Evolutionary conservation across 2,329 filamentous ascomycete genomes (phyloP), one percentile per base, ranked within the genome.

Genomic region (Aphanoascus verrucosus): DNA sequence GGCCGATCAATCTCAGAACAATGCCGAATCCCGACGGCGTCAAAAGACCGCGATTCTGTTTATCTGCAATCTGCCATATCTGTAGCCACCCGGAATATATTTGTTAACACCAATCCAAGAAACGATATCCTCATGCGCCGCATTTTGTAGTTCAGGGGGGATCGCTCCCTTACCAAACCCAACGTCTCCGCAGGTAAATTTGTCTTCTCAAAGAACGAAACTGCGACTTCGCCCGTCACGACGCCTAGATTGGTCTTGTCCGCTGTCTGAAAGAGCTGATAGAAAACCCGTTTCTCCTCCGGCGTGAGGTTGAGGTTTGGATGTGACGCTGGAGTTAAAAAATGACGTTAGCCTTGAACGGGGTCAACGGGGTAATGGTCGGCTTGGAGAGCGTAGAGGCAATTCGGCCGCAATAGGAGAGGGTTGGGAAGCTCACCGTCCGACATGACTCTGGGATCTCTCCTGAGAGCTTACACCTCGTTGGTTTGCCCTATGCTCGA

Each of bases 11-110:
- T 64, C 93, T 82, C 66, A 98, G 73, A 55, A 94, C 93, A 67
- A 95, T 81, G 57, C 90, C 88, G 72, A 98, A 98, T 67, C 91
- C 93, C 41, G 89, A 82, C 17, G 89, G 89, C 34, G 90, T 96
- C 61, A 98, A 76, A 61, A 97, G 86, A 50, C 93, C 93, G 59
- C 90, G 83, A 74, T 98, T 98, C 74, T 97, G 91, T 60, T 82
- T 89, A 74, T 98, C 93, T 61, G 93, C 91, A 68, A 98, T 93
- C 73, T 97, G 91, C 93, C 93, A 98, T 78, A 98, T 97, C 86
- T 95, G 70, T 55, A 59, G 12, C 40, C 49, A 31, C 41, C 44
- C 14, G 9, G 31, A 34, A 46, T n/a, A 6, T 23, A 35, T 19
- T 34, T 45, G 40, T 17, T 19, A 45, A 32, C 47, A n/a, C 14